These are phyloP conservation scores for Cochlearia excelsa DNA, from an alignment of 345 rosid species.

Conservation along the genomic window DNA sequence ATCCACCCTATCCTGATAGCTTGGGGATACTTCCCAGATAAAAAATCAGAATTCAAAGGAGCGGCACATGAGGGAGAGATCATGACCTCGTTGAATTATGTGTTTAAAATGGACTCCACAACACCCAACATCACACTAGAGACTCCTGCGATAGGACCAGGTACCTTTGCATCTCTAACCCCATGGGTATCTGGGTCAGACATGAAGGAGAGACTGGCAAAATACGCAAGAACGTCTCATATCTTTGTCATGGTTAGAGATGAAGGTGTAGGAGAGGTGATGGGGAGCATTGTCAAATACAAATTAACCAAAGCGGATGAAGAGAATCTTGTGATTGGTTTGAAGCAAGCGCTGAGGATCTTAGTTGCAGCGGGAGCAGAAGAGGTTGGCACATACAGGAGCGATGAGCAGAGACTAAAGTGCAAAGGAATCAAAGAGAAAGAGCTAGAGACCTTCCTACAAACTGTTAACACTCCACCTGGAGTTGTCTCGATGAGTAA, in stretches of 20 bases:
- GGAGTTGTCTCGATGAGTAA: constrained; percentile 48
- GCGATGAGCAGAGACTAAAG: constrained; percentile 59
- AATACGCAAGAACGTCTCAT: constrained; percentile 49
- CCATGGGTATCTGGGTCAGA: constrained; percentile 73
- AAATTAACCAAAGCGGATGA: constrained; percentile 41
- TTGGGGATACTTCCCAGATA: constrained; percentile 71
- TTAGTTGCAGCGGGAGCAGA: constrained; percentile 73
- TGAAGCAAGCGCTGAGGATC: constrained; percentile 59
- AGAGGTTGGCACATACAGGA: constrained; percentile 69
- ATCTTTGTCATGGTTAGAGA: constrained; percentile 43
- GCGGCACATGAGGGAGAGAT: constrained; percentile 59
- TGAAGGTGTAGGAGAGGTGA: constrained; percentile 32
- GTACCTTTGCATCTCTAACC: constrained; percentile 44
- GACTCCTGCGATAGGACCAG: constrained; percentile 61
- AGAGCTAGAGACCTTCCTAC: constrained; percentile 50
- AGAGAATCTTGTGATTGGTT: constrained; percentile 56
- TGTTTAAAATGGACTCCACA: constrained; percentile 40
- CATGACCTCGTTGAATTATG: constrained; percentile 54
- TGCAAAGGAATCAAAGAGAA: constrained; percentile 46
- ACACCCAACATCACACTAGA: constrained; percentile 51
- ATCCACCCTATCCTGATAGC: constrained; percentile 55
- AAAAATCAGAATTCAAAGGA: constrained; percentile 37
- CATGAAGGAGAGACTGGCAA: constrained; percentile 52
- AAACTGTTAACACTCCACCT: constrained; percentile 32
- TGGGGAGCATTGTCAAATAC: constrained; percentile 38